These are phyloP conservation scores for Apiotrichum sp. DNA, from an alignment of 1,284 basidiomycete genomes.

Conservation along the genomic window DNA sequence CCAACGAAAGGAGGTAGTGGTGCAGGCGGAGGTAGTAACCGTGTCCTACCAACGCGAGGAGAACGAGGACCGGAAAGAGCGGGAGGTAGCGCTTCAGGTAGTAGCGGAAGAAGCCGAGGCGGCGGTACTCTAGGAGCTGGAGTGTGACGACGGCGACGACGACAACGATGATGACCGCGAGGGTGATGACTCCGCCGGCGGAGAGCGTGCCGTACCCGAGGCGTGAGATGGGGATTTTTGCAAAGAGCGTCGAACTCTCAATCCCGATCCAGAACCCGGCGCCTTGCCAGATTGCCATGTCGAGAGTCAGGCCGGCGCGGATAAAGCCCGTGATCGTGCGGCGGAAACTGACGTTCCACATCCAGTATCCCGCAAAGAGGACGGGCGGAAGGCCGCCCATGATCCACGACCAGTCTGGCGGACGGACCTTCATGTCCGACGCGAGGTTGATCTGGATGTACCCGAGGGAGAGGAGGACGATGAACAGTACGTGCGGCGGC, in stretches of 20 bases:
- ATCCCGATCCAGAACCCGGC: conserved; percentile 42
- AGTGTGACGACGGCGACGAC: conserved; percentile 26
- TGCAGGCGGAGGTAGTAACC: conserved; percentile 35
- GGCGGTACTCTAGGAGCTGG: conserved; percentile 31
- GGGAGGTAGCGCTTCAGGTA: conserved; percentile 39
- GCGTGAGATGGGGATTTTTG: conserved; percentile 33
- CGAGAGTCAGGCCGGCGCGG: conserved; percentile 25
- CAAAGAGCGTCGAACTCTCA: conserved; percentile 38
- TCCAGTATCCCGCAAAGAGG: conserved; percentile 34
- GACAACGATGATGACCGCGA: conserved; percentile 25
- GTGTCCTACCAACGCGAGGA: conserved; percentile 30
- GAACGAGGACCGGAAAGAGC: conserved; percentile 31
- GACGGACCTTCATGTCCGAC: conserved; percentile 22
- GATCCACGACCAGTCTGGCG: conserved; percentile 35
- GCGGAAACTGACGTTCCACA: conserved; percentile 31
- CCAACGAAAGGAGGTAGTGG: conserved; percentile 36
- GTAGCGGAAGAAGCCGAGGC: conserved; percentile 32
- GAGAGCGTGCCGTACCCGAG: conserved; percentile 33
- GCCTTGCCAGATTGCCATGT: conserved; percentile 38
- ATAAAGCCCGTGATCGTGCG: conserved; percentile 28
- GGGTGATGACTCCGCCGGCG: conserved; percentile 25
- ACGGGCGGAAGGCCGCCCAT: conserved; percentile 25
- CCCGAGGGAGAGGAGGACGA: conserved; percentile 29
- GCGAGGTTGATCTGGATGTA: conserved; percentile 35
- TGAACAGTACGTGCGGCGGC: conserved; percentile 21